phyloP scores from a whole-genome alignment of 169 alveolate species.

The Eimeria maxima region DNA sequence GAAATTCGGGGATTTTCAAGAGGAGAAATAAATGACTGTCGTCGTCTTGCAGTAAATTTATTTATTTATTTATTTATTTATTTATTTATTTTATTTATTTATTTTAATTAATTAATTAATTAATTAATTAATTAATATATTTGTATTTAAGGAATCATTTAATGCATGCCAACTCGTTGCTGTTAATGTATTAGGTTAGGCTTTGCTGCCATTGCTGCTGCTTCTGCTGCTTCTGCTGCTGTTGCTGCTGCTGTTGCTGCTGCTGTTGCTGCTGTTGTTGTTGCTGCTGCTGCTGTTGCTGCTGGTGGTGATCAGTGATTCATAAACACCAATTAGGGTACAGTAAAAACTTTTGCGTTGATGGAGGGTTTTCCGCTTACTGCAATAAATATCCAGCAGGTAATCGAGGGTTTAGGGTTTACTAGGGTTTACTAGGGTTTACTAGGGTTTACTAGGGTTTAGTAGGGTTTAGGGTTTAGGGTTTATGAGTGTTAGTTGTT shows the following conservation, averaged over 20 bases:
- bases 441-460: no score
- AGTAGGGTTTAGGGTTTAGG: neutral
- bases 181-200: neutral
- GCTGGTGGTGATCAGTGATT: no score
- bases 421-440: no score
- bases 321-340: no score
- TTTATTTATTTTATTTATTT: no score
- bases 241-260: no score
- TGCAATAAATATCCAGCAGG: slow-evolving; percentile 58
- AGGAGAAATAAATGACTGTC: slow-evolving; percentile 62
- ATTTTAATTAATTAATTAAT: neutral
- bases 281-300: no score
- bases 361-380: slow-evolving; percentile 80
- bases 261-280: no score
- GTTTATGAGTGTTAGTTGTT: slow-evolving; percentile 35
- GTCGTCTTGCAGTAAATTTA: slow-evolving; percentile 72
- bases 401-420: no score
- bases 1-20: slow-evolving; percentile 50
- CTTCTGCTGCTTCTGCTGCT: no score
- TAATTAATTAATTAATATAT: neutral
- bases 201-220: no score
- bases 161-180: slow-evolving; percentile 81
- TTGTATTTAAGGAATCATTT: slow-evolving; percentile 61
- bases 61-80: no score
- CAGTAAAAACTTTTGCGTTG: slow-evolving; percentile 56